Evolutionary conservation across 805 yeast species (phyloP), one percentile per base, ranked within the genome.

Genomic region (Cyberlindnera xishuangbannaensis): DNA sequence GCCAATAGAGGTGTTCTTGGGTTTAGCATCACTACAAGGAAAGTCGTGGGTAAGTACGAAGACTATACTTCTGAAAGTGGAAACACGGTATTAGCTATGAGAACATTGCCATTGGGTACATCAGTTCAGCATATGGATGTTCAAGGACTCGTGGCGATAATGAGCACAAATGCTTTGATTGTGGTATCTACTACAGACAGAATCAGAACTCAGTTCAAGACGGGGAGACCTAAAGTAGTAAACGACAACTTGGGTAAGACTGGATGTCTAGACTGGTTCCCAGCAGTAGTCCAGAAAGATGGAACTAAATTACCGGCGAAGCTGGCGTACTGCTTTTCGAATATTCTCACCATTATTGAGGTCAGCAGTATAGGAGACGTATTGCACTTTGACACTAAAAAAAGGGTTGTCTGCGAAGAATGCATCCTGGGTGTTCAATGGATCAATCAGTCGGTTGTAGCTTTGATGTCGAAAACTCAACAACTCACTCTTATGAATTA

Each of bases 261-360:
- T 8, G 83, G 78, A 0, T 63, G 72, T 38, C 48, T 78, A 7
- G 56, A 70, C 12, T 81, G 90, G 92, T 78, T 64, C 44, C 92
- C 92, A 0, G 70, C 68, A 9, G 55, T 62, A 4, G 47, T 47
- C 8, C 39, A 36, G 21, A 43, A 42, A 12, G 50, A 49, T 18
- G 47, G 55, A 7, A 31, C 22, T 15, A 35, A 26, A 50, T 45
- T 45, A 48, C 46, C 57, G 1, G 72, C 85, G 0, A 58, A 67
- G 38, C 53, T 84, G 26, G 88, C 83, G 0, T 83, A 78, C 43
- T 65, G 83, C 24, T 82, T 86, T 82, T 64, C 73, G n/a, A 75
- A 77, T 38, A 62, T 65, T 7, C 46, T 83, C 33, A 73, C 77
- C 0, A 48, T 84, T 2, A 43, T 78, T 7, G 80, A 78, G 34